A percentile compares a stretch with the other conserved stretches of the same genome.
phyloP scores from a whole-genome alignment of 2,329 filamentous ascomycete species.

The Cytospora piceicola region DNA sequence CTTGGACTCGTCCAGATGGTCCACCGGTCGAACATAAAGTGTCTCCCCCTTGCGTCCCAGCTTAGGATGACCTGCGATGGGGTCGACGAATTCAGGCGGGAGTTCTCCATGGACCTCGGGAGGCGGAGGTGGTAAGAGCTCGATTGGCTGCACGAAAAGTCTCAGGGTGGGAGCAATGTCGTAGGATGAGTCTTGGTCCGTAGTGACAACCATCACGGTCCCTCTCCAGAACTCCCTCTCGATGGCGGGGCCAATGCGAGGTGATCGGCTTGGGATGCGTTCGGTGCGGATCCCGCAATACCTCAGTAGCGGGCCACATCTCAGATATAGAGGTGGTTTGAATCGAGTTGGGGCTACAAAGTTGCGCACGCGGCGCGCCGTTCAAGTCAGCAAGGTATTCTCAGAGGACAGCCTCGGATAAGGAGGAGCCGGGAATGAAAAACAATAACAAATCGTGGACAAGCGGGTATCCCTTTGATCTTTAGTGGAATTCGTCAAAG shows the following conservation, averaged over 20 bases:
- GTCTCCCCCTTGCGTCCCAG: constrained; percentile 83
- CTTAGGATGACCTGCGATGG: constrained; percentile 85
- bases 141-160: constrained; percentile 84
- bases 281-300: constrained; percentile 83
- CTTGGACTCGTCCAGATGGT: constrained; percentile 75
- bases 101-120: constrained; percentile 68
- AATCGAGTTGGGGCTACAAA: constrained; percentile 68
- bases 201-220: constrained; percentile 92
- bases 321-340: constrained; percentile 80
- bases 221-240: constrained; percentile 89
- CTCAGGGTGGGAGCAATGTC: constrained; percentile 76
- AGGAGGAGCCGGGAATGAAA: constrained; percentile 3
- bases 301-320: constrained; percentile 86
- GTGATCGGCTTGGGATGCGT: constrained; percentile 46
- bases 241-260: constrained; percentile 40
- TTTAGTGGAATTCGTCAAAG: constrained; percentile 2
- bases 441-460: constrained; percentile 11
- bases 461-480: not conserved
- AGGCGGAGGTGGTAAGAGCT: constrained; percentile 78
- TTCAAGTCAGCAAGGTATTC: constrained; percentile 61
- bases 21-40: constrained; percentile 86
- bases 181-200: constrained; percentile 82
- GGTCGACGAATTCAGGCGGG: constrained; percentile 83
- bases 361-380: constrained; percentile 53
- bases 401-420: constrained; percentile 10